These are phyloP conservation scores for Blastobotrys muscicola DNA, from an alignment of 805 yeast species.

Conservation along the genomic window DNA sequence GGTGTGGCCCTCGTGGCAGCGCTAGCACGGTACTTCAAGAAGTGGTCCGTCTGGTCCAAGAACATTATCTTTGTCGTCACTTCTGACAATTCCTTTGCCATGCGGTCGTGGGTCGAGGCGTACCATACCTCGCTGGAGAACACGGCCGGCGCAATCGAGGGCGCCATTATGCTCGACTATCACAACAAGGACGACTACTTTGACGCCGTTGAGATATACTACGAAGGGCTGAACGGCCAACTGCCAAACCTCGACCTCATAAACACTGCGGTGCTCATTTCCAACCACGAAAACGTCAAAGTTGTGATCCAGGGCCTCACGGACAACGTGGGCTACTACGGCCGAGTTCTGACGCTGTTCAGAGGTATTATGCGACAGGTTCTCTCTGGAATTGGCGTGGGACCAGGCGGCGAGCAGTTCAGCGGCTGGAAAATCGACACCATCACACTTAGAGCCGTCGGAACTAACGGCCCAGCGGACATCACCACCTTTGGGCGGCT, in stretches of 20 bases:
- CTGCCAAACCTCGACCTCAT: constrained; percentile 87
- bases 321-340: constrained; percentile 27
- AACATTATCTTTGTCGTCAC: constrained; percentile 83
- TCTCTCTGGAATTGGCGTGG: constrained; percentile 53
- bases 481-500: constrained; percentile 88
- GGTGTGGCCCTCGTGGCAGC: constrained; percentile 69
- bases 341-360: constrained; percentile 47
- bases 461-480: constrained; percentile 51
- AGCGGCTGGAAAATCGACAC: constrained; percentile 96
- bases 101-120: constrained; percentile 87
- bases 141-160: constrained; percentile 90
- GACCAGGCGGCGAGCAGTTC: constrained; percentile 79
- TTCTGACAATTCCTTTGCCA: constrained; percentile 53
- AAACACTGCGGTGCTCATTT: constrained; percentile 66
- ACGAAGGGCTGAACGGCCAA: constrained; percentile 91
- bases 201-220: constrained; percentile 62
- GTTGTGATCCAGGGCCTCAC: constrained; percentile 50
- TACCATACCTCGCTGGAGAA: constrained; percentile 77
- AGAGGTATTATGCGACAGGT: constrained; percentile 63
- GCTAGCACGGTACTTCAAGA: constrained; percentile 66
- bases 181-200: constrained; percentile 54
- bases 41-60: constrained; percentile 93
- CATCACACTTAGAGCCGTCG: constrained; percentile 64
- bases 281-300: constrained; percentile 66
- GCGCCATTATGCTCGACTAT: constrained; percentile 78